Evolutionary conservation across 139 green algal genomes (phyloP), one percentile per base, ranked within the genome.

Genomic region (Coelastrella sp.): DNA sequence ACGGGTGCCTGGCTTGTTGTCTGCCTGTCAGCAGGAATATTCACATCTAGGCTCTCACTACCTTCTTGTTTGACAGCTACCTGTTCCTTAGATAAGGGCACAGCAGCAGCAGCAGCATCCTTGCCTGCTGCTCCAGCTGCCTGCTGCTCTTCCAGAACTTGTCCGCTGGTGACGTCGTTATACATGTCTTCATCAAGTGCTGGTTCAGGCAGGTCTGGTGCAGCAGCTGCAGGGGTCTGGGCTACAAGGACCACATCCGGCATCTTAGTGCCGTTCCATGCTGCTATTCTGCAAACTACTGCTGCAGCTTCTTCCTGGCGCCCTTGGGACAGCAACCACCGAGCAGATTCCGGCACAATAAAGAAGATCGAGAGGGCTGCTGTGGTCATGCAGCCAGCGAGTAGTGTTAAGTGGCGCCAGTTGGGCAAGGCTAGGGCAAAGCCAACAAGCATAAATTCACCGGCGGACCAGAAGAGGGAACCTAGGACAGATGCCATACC

Each of bases 211-310:
- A 2, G 13, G 1, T 2, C 48, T 57, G 57, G 6, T 66, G 57
- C 57, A n/a, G 38, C 66, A 53, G 66, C 66, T 75, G 68, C 68
- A 15, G 68, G 11, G 17, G 45, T 25, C 7, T 38, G 15, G 5
- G 41, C 27, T n/a, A 15, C 13, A 25, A 78, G 40, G 5, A 23
- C 23, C 7, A 78, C 27, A 13, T 34, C 38, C 25, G 69, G 43
- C 45, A 74, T 50, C 5, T 87, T 87, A 0, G 77, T 88, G 66
- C 85, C 74, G 85, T 96, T 96, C 41, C 50, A 53, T 3, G 81
- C 83, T 0, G 93, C 92, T 6, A 96, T 88, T 0, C 79, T 77
- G 6, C 87, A 83, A 34, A 96, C 79, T 0, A 87, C 85, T 15
- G 27, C 57, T 15, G 53, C 57, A 5, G 75, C 75, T 38, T 82